Evolutionary conservation across 2,329 filamentous ascomycete species (phyloP), one percentile per base, ranked within the genome.

Genomic region (Didymella keratinophila): DNA sequence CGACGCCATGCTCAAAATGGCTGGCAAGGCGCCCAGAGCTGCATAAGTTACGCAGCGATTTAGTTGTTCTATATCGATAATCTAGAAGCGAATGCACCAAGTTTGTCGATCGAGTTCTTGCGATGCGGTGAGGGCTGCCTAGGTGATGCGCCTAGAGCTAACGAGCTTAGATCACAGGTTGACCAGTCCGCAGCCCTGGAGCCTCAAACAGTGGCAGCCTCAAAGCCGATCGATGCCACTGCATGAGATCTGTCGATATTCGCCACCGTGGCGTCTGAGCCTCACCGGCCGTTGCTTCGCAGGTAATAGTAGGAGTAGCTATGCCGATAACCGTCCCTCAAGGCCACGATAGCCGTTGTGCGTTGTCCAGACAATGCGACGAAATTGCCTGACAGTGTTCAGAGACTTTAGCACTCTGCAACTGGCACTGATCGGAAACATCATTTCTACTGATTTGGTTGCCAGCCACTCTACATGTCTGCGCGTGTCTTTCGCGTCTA

Each of bases 1-100:
- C 3, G 71, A 81, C 54, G 71, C 71, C 27, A 78, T 83, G 77
- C 66, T 81, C 37, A 72, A 71, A 54, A 67, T 70, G 57, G 67
- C 63, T 7, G 60, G 52, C 12, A 65, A 64, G 52, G 49, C 63
- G 52, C 47, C 57, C 23, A 34, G 57, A 39, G 23, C 39, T 14
- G 45, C 45, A 58, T 54, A 30, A 48, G 49, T 25, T 4, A 23
- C 10, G 16, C 34, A 11, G n/a, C 18, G 18, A 12, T 14, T 30
- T n/a, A 27, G 2, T 30, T 27, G 7, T 50, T 27, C n/a, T 23
- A 44, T 41, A 20, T 41, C 16, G 44, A 46, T 21, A 51, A 34
- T 42, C 12, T 50, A 58, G 45, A 58, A 45, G 44, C 37, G 21
- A 49, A 53, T 53, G 2, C 53, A 58, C 41, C 18, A 46, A 32